Evolutionary conservation across 345 rosid species (phyloP), one percentile per base, ranked within the genome.

Genomic region (Salix purpurea): DNA sequence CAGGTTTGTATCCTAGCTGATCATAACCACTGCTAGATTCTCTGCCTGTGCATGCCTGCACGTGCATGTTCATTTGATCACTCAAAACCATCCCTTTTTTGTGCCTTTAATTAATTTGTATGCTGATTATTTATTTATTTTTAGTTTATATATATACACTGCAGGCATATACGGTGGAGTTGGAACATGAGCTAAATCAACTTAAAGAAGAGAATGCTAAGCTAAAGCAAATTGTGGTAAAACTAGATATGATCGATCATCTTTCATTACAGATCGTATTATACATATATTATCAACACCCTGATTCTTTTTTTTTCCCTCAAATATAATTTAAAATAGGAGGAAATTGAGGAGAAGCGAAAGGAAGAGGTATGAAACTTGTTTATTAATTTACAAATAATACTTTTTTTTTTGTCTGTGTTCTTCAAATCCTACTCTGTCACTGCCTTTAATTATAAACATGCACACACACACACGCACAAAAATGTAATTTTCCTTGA

Each of bases 151-250:
- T 34, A 34, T 34, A 34, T 32, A 4, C 4, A 32, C 60, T 21
- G 23, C 83, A 92, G 98, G 98, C 97, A 1, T 92, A 92, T 73
- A 94, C 97, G 6, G 97, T 92, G 62, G 98, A 94, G 86, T 21
- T 92, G 87, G 98, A 94, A 81, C 77, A 88, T 10, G 98, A 91
- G 81, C 64, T 94, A 72, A 87, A 90, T 76, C 93, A 85, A 40
- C 98, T 92, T 10, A 90, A 85, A 61, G 91, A 90, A 75, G 98
- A 94, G 85, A 94, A 94, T 67, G 83, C 81, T 23, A 88, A 83
- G 87, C 87, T 94, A 62, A 90, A 87, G 76, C 80, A 79, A 77
- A 81, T 77, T 67, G 78, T 91, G 97, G 98, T 24, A 37, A 69
- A 18, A 10, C 52, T 2, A 7, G 19, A 9, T 5, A 36, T 5